Conservation (phyloP, 1,284 basidiomycete species). For the Leucocoprinus gongylophorus region DNA sequence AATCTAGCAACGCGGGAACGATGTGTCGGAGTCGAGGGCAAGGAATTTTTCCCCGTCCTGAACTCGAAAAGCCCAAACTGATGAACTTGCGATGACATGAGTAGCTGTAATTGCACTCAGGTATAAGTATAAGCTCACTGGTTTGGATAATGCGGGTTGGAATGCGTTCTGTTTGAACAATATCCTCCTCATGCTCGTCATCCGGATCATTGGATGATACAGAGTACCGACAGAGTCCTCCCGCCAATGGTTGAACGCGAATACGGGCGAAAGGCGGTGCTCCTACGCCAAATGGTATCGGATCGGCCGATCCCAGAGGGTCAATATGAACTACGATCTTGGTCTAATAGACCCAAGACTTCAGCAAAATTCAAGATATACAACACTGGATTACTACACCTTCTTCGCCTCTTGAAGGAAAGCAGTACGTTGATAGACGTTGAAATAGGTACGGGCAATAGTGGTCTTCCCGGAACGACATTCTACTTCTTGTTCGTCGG, state of each 20-base stretch:
- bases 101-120: background rate
- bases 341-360: constrained; percentile 42
- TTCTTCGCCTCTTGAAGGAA: constrained; percentile 73
- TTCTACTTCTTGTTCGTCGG: constrained; percentile 72
- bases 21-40: constrained; percentile 74
- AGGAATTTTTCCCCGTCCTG: constrained; percentile 64
- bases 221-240: constrained; percentile 70
- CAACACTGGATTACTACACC: constrained; percentile 36
- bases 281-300: constrained; percentile 63
- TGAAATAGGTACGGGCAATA: constrained; percentile 74
- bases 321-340: constrained; percentile 85
- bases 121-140: constrained; percentile 44
- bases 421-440: constrained; percentile 72
- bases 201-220: constrained; percentile 66
- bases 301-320: constrained; percentile 63
- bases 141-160: constrained; percentile 69
- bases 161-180: constrained; percentile 72
- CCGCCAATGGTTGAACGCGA: constrained; percentile 72
- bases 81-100: constrained; percentile 50
- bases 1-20: constrained; percentile 77
- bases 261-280: constrained; percentile 68
- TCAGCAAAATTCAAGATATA: background rate
- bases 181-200: constrained; percentile 72
- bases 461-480: constrained; percentile 52
- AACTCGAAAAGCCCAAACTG: constrained; percentile 84